A percentile compares a stretch with the other conserved stretches of the same genome.
Conservation (phyloP, 305 asterid genomes). For the Plantago coronopus region DNA sequence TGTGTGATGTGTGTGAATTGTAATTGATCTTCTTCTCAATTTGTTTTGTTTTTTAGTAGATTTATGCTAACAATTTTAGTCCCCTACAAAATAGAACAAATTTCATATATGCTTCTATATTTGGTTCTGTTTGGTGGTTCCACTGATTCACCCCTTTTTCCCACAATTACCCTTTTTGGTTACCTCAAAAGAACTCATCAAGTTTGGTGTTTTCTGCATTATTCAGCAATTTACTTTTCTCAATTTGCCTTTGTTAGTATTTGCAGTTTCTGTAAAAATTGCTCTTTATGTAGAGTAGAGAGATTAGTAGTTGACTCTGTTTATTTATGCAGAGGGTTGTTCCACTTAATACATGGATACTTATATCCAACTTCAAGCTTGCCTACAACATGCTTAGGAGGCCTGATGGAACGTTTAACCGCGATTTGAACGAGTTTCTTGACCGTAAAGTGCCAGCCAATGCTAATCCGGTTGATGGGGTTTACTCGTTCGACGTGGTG, state of each 20-base stretch:
- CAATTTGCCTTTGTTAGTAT: conserved; percentile 6
- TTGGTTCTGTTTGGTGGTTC: conserved; percentile 32
- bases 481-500: conserved; percentile 68
- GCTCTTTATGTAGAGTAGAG: background rate
- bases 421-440: conserved; percentile 70
- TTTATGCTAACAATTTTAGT: background rate
- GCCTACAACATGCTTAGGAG: conserved; percentile 85
- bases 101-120: conserved; percentile 15
- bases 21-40: too few species aligned
- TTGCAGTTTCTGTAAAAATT: conserved; percentile 1
- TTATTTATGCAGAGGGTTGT: conserved; percentile 56
- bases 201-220: conserved; percentile 16
- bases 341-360: conserved; percentile 87
- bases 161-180: conserved; percentile 31
- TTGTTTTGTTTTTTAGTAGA: background rate
- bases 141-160: conserved; percentile 21
- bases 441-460: conserved; percentile 79
- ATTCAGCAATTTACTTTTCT: conserved; percentile 12
- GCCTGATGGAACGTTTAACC: conserved; percentile 84
- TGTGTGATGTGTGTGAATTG: too few species aligned
- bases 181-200: background rate
- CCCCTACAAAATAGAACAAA: background rate
- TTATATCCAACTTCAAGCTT: conserved; percentile 84
- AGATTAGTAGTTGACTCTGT: background rate
- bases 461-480: conserved; percentile 68